These are phyloP conservation scores for Galerina marginata DNA, from an alignment of 768 basidiomycete genomes.

Conservation along the genomic window DNA sequence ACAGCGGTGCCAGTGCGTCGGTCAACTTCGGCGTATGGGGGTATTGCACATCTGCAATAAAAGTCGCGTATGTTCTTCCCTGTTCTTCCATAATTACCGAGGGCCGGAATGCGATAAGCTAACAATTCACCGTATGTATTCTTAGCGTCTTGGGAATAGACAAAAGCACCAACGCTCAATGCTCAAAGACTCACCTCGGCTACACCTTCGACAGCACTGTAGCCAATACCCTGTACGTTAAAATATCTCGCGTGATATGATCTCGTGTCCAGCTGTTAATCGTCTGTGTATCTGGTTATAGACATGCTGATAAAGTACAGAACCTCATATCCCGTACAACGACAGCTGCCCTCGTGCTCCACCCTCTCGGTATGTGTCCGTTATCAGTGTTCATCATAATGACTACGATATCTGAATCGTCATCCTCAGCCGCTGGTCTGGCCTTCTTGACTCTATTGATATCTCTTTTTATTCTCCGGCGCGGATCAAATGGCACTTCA, in stretches of 20 bases:
- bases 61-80: slow-evolving; percentile 44
- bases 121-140: background rate
- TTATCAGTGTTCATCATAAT: slow-evolving; percentile 14
- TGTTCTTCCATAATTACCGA: slow-evolving; percentile 15
- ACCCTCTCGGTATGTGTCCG: slow-evolving; percentile 52
- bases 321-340: slow-evolving; percentile 48
- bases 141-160: slow-evolving; percentile 49
- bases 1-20: slow-evolving; percentile 38
- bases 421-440: slow-evolving; percentile 48
- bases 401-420: background rate
- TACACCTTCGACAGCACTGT: slow-evolving; percentile 60
- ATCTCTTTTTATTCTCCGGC: slow-evolving; percentile 51
- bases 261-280: slow-evolving; percentile 16
- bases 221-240: slow-evolving; percentile 48
- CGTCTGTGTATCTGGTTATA: slow-evolving; percentile 23
- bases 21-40: slow-evolving; percentile 69
- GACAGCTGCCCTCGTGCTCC: slow-evolving; percentile 57
- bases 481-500: slow-evolving; percentile 41
- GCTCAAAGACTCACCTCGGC: slow-evolving; percentile 55
- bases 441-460: slow-evolving; percentile 54
- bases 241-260: slow-evolving; percentile 14
- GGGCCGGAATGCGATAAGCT: background rate
- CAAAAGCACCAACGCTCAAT: slow-evolving; percentile 43
- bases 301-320: slow-evolving; percentile 39
- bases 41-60: slow-evolving; percentile 56